Base-by-base conservation (phyloP, 257 asterid species). In the Osmanthus fragrans region DNA sequence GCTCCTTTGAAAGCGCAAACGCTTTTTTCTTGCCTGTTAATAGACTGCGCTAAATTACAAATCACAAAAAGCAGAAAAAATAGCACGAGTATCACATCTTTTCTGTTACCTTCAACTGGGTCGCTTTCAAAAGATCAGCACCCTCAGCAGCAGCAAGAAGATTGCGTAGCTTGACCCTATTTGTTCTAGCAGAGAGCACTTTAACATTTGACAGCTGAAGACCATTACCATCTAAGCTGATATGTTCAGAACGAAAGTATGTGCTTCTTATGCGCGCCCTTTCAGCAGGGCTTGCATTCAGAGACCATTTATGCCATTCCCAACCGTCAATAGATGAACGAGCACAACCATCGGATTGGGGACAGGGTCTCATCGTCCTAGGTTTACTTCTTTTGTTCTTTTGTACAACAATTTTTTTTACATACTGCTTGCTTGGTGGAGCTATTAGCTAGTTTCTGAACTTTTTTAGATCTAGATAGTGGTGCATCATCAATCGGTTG, bases 141-240 rank as follows among this genome's bases (percentile, higher is more conserved):
- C 99, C 99, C 83, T 95, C 99, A 60, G 98, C 99, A 85, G 97
- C 99, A 85, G 96, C 97, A 87, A 93, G 92, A 79, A 96, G 98
- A 84, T 84, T 93, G 37, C 99, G 97, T 84, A 96, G 79, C 91
- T 93, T 93, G 79, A 78, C 97, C 89, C 99, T 82, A 87, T 93
- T 89, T 72, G 99, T 96, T 86, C 99, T 90, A 27, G 99, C 99
- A 74, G 99, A 93, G 77, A 90, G 91, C 73, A 94, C 96, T 88
- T 96, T 95, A 32, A 47, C 83, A 85, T 78, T 91, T 68, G 90
- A 79, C 67, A 86, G 77, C 76, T 89, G 92, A 82, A 88, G 80
- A 66, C 86, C 85, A 76, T 73, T 84, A 71, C 81, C 76, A 74
- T 90, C 96, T 33, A 84, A 71, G 75, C 77, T 82, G 71, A 79